phyloP scores from a whole-genome alignment of 164 flowering plant species.

The Nymphaea colorata region DNA sequence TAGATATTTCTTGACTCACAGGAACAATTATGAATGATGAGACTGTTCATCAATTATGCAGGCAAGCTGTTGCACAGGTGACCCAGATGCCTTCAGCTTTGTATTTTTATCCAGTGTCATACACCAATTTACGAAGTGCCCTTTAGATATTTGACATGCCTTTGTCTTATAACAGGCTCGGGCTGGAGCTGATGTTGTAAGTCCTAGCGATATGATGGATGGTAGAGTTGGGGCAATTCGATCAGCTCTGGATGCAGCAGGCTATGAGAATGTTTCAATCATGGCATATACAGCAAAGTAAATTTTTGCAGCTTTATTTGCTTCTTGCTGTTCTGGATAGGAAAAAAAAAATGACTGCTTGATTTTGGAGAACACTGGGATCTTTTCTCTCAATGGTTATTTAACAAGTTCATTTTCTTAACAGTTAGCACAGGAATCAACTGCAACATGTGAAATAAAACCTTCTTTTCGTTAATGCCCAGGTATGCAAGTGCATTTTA shows the following conservation, averaged over 20 bases:
- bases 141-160: not conserved
- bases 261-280: conserved; percentile 81
- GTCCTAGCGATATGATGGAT: conserved; percentile 99
- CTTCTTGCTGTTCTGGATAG: not conserved
- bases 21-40: conserved; percentile 98
- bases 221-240: conserved; percentile 95
- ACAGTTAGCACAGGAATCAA: too few species aligned
- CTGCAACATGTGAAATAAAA: too few species aligned
- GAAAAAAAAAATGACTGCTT: too few species aligned
- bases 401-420: too few species aligned
- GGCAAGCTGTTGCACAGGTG: conserved; percentile 96
- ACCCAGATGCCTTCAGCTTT: not conserved
- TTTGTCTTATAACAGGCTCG: conserved; percentile 45
- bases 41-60: conserved; percentile 88
- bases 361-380: too few species aligned
- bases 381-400: too few species aligned
- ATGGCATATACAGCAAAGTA: conserved; percentile 99
- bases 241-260: conserved; percentile 82
- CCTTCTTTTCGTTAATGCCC: not conserved
- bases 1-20: conserved; percentile 14
- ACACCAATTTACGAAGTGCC: not conserved
- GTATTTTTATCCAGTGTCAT: not conserved
- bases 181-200: conserved; percentile 97
- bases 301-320: conserved; percentile 4
- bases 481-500: conserved; percentile 97